Base-by-base conservation (phyloP, 306 rosid species). In the Ormosia emarginata region DNA sequence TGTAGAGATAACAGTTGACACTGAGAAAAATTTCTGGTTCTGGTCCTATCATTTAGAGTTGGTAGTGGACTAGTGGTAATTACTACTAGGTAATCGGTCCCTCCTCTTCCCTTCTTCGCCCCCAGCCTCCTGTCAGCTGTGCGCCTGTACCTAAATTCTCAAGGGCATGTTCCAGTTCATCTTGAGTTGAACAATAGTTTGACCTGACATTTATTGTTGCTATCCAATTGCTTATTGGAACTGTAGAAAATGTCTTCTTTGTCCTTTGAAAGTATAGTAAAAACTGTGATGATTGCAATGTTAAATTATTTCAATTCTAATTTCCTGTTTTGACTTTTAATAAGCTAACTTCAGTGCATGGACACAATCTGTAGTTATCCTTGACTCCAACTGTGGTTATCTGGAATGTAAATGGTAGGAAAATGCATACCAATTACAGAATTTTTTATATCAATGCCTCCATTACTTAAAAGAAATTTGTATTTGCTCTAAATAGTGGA, bases 401-500 rank as follows among this genome's bases (percentile, higher is more conserved):
- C 78, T 82, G 75, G 63, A 74, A 44, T 75, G 15, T 12, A 33
- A 56, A 57, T 67, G 71, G 46, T 67, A 8, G 46, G 55, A 74
- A 24, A 40, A 34, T 65, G 59, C 76, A 41, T 43, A 10, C 46
- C 58, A 12, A 4, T 1, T 24, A 53, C 68, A 81, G 40, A 56
- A 41, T 40, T 41, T 47, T 72, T n/a, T 49, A 32, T 55, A 41
- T 41, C 43, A 59, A 47, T 9, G 8, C 15, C 39, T 40, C 10
- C 44, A 9, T 46, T 30, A 57, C 59, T 68, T 18, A 5, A 12
- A 65, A 72, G 8, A 36, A 33, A 40, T 5, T 68, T 59, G 73
- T 8, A 49, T 68, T 47, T 69, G 82, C 82, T 77, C 79, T 30
- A 40, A 69, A 69, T 14, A 49, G 73, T 69, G 69, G 79, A 30